Evolutionary conservation across 202 grass and related monocot genomes (phyloP), one percentile per base, ranked within the genome.

Genomic region (Zoysia matrella): DNA sequence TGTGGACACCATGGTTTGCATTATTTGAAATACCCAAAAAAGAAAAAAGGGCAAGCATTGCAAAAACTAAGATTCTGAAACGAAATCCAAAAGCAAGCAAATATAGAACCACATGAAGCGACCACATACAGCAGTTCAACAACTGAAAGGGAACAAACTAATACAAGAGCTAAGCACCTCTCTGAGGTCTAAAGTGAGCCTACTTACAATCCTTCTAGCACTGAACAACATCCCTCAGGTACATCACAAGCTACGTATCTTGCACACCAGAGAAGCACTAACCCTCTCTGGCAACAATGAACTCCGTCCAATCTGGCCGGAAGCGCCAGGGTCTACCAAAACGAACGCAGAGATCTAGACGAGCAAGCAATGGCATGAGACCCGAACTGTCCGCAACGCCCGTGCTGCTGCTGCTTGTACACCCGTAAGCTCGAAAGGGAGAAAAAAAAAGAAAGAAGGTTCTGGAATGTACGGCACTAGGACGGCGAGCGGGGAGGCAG

Each of bases 301-400:
- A 9, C 22, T 22, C 8, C 52, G 8, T 41, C 49, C n/a, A 55
- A 78, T 67, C 51, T 45, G 64, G 1, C 11, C 11, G 2, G 15
- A n/a, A 52, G 50, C 4, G 2, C 8, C 56, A 2, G 52, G 82
- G 81, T 85, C 76, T 71, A 51, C 7, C 50, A 2, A 75, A 9
- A 15, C 52, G 11, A 81, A 46, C 15, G 11, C 56, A 3, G 65
- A 89, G 82, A 80, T 85, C 82, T 89, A 71, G 18, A 61, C 0
- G 3, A 71, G 44, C 71, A 51, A 51, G 57, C 56, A 43, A 11
- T 11, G 12, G 39, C 49, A 42, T 55, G 49, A 47, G 56, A 7
- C 6, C 2, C 47, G 6, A 54, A 64, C 52, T 56, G 54, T 30
- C 7, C 11, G 46, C 74, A 15, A 7, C 43, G 22, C 22, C 22